Percentiles rank a stretch among this genome's conserved stretches.
phyloP scores from a whole-genome alignment of 2,329 filamentous ascomycete species.

The Aspergillus glaucus region DNA sequence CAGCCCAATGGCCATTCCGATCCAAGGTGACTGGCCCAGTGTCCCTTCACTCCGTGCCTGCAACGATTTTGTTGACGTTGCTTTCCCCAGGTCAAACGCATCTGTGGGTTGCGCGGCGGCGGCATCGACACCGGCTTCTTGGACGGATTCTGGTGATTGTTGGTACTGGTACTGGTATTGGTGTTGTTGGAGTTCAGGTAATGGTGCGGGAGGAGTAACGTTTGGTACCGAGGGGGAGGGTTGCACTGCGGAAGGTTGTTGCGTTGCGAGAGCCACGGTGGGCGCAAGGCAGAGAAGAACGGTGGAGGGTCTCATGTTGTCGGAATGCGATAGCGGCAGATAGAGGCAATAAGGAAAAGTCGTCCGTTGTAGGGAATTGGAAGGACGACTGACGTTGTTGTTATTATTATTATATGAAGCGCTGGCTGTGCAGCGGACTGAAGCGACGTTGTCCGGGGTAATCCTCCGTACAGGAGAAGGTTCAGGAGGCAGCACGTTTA shows the following conservation, averaged over 20 bases:
- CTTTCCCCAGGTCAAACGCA: background rate
- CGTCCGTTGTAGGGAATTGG: too few relatives aligned
- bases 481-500: too few relatives aligned
- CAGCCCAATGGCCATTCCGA: slow-evolving; percentile 36
- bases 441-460: too few relatives aligned
- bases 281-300: slow-evolving; percentile 16
- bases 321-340: too few relatives aligned
- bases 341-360: too few relatives aligned
- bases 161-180: background rate
- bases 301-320: slow-evolving; percentile 12
- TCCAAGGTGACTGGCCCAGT: slow-evolving; percentile 36
- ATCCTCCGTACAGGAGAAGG: too few relatives aligned
- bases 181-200: slow-evolving; percentile 5
- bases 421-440: too few relatives aligned
- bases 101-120: background rate
- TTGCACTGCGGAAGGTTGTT: slow-evolving; percentile 22
- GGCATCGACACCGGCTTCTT: background rate
- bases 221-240: slow-evolving; percentile 13
- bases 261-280: slow-evolving; percentile 14
- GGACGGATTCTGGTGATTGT: background rate
- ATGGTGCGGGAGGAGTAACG: slow-evolving; percentile 9
- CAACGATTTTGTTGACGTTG: slow-evolving; percentile 18
- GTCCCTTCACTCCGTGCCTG: slow-evolving; percentile 33
- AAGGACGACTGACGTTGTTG: too few relatives aligned
- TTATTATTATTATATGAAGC: too few relatives aligned